Conservation (phyloP, 2,329 filamentous ascomycete species). For the Polychaeton citri region DNA sequence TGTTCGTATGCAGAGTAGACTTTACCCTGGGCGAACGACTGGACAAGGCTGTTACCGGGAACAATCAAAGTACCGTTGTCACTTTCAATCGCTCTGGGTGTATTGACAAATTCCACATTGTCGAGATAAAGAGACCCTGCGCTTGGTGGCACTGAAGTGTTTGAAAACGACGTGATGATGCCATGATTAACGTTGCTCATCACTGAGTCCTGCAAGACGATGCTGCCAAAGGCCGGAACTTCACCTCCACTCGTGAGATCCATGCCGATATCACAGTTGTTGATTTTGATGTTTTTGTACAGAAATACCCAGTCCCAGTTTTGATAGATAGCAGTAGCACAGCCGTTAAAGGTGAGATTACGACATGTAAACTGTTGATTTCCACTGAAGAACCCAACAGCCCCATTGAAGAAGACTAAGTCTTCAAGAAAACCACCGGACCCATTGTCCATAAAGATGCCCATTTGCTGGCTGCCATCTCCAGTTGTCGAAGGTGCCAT, state of each 20-base stretch:
- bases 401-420: slow-evolving; percentile 46
- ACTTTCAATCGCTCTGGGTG: slow-evolving; percentile 44
- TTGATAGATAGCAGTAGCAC: slow-evolving; percentile 37
- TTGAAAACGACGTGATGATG: slow-evolving; percentile 63
- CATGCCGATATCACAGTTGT: slow-evolving; percentile 31
- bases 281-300: slow-evolving; percentile 32
- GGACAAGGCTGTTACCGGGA: slow-evolving; percentile 56
- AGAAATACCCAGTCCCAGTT: slow-evolving; percentile 44
- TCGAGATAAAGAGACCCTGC: slow-evolving; percentile 76
- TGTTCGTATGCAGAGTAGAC: slow-evolving; percentile 55
- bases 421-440: slow-evolving; percentile 49
- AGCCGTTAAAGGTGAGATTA: slow-evolving; percentile 38
- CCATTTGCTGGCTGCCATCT: slow-evolving; percentile 36
- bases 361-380: slow-evolving; percentile 49
- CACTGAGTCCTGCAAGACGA: slow-evolving; percentile 68
- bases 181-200: slow-evolving; percentile 61
- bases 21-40: slow-evolving; percentile 68
- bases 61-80: slow-evolving; percentile 41
- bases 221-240: slow-evolving; percentile 67
- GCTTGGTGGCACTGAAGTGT: slow-evolving; percentile 47
- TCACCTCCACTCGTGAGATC: slow-evolving; percentile 33
- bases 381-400: slow-evolving; percentile 45
- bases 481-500: slow-evolving; percentile 25
- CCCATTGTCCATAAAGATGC: slow-evolving; percentile 47
- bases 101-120: slow-evolving; percentile 64